phyloP scores from a whole-genome alignment of 1,284 basidiomycete genomes.

The Malassezia yamatoensis region DNA sequence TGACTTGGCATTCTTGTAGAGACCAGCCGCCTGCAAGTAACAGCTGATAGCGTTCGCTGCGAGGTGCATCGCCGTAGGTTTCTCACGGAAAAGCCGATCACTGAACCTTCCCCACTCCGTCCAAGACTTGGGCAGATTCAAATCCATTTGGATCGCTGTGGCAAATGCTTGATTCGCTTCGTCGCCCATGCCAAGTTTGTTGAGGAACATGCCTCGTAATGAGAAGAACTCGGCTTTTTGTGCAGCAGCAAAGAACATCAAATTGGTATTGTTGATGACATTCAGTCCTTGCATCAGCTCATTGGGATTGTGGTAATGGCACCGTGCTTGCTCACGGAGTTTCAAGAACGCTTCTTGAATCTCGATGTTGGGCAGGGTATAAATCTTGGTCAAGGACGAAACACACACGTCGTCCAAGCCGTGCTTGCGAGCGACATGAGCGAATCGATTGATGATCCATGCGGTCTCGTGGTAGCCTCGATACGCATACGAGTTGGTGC shows the following conservation, averaged over 20 bases:
- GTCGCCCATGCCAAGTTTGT: slow-evolving; percentile 71
- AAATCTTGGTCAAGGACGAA: slow-evolving; percentile 89
- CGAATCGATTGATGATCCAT: slow-evolving; percentile 99
- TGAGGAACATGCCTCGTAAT: slow-evolving; percentile 98
- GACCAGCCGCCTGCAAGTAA: slow-evolving; percentile 90
- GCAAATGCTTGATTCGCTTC: slow-evolving; percentile 82
- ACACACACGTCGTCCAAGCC: slow-evolving; percentile 93
- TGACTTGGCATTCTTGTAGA: slow-evolving; percentile 90
- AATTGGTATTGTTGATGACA: slow-evolving; percentile 97
- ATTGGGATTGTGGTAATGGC: slow-evolving; percentile 90
- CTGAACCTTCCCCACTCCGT: slow-evolving; percentile 95
- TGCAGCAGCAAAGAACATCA: slow-evolving; percentile 88
- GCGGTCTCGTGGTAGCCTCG: slow-evolving; percentile 99
- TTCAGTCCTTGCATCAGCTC: slow-evolving; percentile 89
- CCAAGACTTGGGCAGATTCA: slow-evolving; percentile 92
- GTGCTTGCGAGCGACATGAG: slow-evolving; percentile 97
- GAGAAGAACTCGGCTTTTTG: slow-evolving; percentile 99
- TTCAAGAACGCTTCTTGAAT: slow-evolving; percentile 99
- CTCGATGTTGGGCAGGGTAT: slow-evolving; percentile 97
- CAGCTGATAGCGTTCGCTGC: slow-evolving; percentile 91
- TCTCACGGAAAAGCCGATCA: slow-evolving; percentile 75
- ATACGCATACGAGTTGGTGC: slow-evolving; percentile 70
- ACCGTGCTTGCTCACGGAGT: slow-evolving; percentile 95
- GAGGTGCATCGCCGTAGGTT: slow-evolving; percentile 30
- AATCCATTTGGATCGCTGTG: slow-evolving; percentile 72